Base-by-base conservation (phyloP, 441 rosid species). In the Populus hybrid region DNA sequence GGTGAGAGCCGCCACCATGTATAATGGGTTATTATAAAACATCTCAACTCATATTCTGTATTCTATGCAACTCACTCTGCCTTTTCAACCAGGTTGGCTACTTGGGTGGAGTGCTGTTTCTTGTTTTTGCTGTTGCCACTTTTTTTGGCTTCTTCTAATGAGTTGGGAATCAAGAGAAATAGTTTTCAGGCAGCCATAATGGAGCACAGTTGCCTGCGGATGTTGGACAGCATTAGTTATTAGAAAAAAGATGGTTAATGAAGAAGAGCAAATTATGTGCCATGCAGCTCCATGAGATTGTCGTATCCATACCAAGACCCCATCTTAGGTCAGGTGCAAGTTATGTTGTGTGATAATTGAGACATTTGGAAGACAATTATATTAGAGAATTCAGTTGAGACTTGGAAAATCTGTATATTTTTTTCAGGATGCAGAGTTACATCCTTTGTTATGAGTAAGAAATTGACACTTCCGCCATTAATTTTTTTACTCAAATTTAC, bases 121-220 rank as follows among this genome's bases (percentile, higher is more conserved):
- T 96, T 59, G 86, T 91, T 81, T 96, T 96, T 79, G 97, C 97
- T 3, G 89, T 87, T 30, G 97, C 99, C 14, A 94, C 99, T 75
- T 90, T 91, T 81, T 90, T 91, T 6, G 97, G 99, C 82, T 91
- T 90, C 69, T 96, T 94, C 91, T 96, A 75, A 84, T 80, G 34
- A 63, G 40, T 63, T 18, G 24, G 74, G 73, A 81, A 42, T 42
- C 75, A 40, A 35, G 71, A n/a, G 50, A 81, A 63, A 16, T 53
- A 26, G 16, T 76, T 76, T 77, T 69, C 36, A 5, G 76, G 76
- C 70, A 76, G 67, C 28, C n/a, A 26, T 38, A 20, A 35, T 2
- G 32, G 26, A 23, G 79, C 65, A 53, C 34, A 23, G 70, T 23
- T 2, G 24, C 53, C 46, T 6, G 59, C 10, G 21, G 70, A 46